phyloP scores from a whole-genome alignment of 208 protist genomes.

The Acanthamoeba triangularis region DNA sequence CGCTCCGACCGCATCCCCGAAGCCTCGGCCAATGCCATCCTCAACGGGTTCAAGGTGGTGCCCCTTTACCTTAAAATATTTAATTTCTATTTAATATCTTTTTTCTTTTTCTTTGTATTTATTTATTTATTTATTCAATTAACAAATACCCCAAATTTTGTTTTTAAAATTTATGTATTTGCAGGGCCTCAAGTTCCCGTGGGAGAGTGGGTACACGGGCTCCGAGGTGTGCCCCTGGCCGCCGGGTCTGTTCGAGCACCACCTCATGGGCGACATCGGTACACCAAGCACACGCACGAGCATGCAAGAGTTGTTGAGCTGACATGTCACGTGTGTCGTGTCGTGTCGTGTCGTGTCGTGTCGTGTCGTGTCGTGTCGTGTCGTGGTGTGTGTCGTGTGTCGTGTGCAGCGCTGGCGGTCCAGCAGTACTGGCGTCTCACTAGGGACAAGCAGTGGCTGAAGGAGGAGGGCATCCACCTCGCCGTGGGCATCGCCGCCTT shows the following conservation, averaged over 20 bases:
- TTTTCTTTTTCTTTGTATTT: not conserved
- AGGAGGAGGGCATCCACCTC: constrained; percentile 57
- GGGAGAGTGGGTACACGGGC: constrained; percentile 65
- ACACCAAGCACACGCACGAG: not conserved
- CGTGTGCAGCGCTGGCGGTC: constrained; percentile 41
- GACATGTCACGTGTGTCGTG: no score
- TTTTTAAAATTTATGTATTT: not conserved
- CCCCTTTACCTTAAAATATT: not conserved
- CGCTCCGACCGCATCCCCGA: constrained; percentile 72
- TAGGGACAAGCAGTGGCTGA: constrained; percentile 64
- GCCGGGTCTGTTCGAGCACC: constrained; percentile 72
- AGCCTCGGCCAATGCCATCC: constrained; percentile 64
- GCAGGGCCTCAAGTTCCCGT: constrained; percentile 80
- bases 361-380: not conserved
- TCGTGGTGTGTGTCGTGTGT: not conserved
- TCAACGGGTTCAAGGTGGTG: constrained; percentile 70
- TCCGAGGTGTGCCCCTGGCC: not conserved
- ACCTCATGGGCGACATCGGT: constrained; percentile 83
- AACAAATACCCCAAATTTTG: not conserved
- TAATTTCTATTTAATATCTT: not conserved
- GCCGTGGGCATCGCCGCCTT: constrained; percentile 77
- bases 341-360: no score
- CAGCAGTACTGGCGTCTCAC: constrained; percentile 78
- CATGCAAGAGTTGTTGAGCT: no score
- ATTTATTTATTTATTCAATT: not conserved